phyloP scores from a whole-genome alignment of 179 eudicot species.

The Silene noctiflora region DNA sequence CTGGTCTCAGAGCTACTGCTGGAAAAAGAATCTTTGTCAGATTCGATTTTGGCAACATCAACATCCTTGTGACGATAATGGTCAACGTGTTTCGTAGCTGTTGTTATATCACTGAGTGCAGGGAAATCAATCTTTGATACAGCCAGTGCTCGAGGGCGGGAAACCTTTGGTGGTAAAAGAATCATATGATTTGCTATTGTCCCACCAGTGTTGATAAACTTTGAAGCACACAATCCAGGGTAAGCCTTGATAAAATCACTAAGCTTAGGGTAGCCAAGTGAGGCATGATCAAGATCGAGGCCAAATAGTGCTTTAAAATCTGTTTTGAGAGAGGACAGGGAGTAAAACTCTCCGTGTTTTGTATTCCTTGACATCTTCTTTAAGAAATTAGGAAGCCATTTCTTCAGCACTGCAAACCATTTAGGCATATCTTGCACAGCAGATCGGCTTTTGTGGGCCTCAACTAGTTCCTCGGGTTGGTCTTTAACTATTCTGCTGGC shows the following conservation, averaged over 20 bases:
- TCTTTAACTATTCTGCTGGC: constrained; percentile 28
- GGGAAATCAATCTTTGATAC: constrained; percentile 12
- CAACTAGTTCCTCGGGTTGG: constrained; percentile 6
- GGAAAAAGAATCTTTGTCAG: constrained; percentile 20
- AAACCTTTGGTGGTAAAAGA: constrained; percentile 35
- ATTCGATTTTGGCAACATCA: constrained; percentile 1
- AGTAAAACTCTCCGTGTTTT: constrained; percentile 31
- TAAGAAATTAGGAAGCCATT: constrained; percentile 43
- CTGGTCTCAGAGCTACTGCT: constrained; percentile 19
- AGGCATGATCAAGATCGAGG: constrained; percentile 37
- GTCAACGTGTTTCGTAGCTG: constrained; percentile 6
- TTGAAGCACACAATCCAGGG: constrained; percentile 28
- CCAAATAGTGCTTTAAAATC: constrained; percentile 34
- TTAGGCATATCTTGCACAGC: constrained; percentile 19
- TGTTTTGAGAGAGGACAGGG: constrained; percentile 42
- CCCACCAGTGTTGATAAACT: constrained; percentile 35
- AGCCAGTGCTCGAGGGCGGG: constrained; percentile 26
- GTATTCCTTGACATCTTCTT: constrained; percentile 26
- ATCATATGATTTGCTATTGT: constrained; percentile 36
- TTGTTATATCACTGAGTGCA: constrained; percentile 5
- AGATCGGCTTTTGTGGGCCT: not conserved
- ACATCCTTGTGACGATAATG: not conserved
- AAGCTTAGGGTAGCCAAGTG: constrained; percentile 41
- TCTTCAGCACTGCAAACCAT: constrained; percentile 31
- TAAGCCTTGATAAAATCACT: constrained; percentile 36